Evolutionary conservation across 164 flowering plant genomes (phyloP).

Genomic region (Aristolochia contorta): DNA sequence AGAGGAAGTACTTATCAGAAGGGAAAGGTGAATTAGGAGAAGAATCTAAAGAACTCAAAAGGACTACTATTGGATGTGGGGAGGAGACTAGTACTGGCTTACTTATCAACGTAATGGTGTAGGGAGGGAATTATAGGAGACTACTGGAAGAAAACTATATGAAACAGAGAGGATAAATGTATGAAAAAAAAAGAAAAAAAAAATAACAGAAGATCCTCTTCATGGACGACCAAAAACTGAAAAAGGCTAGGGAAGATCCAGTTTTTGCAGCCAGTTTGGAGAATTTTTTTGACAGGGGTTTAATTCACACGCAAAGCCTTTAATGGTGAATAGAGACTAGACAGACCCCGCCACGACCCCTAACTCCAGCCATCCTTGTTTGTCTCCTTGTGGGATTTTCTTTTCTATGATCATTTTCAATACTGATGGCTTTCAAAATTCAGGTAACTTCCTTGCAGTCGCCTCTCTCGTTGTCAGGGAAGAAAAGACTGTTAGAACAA

Average conservation of each 20-base stretch:
- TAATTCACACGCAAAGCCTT: slow-evolving; percentile 50
- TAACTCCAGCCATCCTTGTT: slow-evolving; percentile 17
- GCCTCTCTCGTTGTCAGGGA: slow-evolving; percentile 17
- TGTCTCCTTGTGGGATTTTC: slow-evolving; percentile 31
- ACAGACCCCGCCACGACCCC: slow-evolving; percentile 2
- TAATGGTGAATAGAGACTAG: slow-evolving; percentile 29
- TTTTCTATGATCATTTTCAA: too few relatives aligned
- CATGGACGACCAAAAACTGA: neutral
- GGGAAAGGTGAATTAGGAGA: too few relatives aligned
- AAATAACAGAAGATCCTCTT: neutral
- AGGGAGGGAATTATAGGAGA: too few relatives aligned
- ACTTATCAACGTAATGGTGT: too few relatives aligned
- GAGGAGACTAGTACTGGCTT: too few relatives aligned
- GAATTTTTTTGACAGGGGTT: slow-evolving; percentile 5
- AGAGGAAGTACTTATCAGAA: too few relatives aligned
- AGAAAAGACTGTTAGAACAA: slow-evolving; percentile 21
- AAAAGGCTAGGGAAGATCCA: slow-evolving; percentile 5
- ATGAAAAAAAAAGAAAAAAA: neutral
- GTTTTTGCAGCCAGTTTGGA: neutral
- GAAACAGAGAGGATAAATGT: neutral
- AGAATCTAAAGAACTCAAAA: too few relatives aligned
- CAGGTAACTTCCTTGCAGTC: slow-evolving; percentile 18
- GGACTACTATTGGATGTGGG: too few relatives aligned
- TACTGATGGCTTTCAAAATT: slow-evolving; percentile 13
- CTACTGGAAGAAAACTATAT: neutral